Base-by-base conservation (phyloP, 2,329 filamentous ascomycete species). In the Venturia asperata region DNA sequence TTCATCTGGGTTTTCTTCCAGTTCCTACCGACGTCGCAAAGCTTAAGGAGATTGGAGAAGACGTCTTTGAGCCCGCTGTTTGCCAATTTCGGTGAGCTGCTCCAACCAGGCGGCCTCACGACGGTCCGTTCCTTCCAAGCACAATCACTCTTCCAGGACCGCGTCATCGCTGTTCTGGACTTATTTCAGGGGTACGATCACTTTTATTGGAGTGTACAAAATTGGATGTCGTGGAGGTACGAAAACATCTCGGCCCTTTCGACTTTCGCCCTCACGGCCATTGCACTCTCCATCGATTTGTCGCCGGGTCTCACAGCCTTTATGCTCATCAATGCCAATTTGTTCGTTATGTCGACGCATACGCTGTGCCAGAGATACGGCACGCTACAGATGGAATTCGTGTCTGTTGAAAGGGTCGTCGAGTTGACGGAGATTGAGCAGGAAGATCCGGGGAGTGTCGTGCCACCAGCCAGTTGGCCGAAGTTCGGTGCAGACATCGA, bases 151-250 rank as follows among this genome's bases (percentile, higher is more conserved):
- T 96, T 96, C 71, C 90, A 95, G 72, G 83, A 87, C 67, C 84
- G 87, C 62, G 90, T 95, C 63, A 87, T 97, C 43, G 79, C 83
- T 1, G 91, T 92, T 0, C 91, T 92, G 0, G 92, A 96, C 72
- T 86, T 87, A n/a, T 96, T 96, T 72, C 92, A 96, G 74, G 91
- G 91, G 73, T 94, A 95, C 83, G 92, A 96, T 71, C 92, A 97
- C 74, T 96, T 96, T 77, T 96, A 95, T 77, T 96, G 92, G 89
- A 45, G 19, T 11, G 81, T 95, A 49, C 91, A 95, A 69, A 85
- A 86, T 9, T 96, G 92, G 92, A 81, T 96, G 1, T 87, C 87
- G 73, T 91, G 89, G 71, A 86, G 92, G 13, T 93, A 94, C 65
- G 87, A 91, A 70, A 76, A 80, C 10, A 77, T 92, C 7, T 91